Evolutionary conservation across 148 eudicot genomes (phyloP).

Genomic region (Arbutus unedo): DNA sequence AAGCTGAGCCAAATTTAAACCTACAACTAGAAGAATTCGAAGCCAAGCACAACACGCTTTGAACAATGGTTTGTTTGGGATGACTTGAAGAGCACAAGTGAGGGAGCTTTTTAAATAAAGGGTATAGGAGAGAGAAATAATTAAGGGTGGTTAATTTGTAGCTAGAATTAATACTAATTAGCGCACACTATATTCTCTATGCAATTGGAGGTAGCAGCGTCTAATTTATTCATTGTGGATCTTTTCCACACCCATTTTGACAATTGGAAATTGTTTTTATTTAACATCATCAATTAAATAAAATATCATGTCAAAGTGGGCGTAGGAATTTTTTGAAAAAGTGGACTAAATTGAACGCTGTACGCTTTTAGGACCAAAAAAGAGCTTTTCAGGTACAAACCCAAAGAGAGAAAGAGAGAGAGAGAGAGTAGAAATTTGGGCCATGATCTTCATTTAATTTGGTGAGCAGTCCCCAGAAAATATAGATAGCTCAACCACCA

Average conservation of each 20-base stretch:
- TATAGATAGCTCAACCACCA: conserved; percentile 49
- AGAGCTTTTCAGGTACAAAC: too few relatives aligned
- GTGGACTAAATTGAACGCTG: too few relatives aligned
- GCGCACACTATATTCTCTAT: not conserved
- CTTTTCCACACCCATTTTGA: too few relatives aligned
- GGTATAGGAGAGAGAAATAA: not conserved
- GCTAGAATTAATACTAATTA: not conserved
- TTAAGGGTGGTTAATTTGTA: not conserved
- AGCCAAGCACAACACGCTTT: not conserved
- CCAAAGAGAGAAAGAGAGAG: not conserved
- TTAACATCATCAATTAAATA: too few relatives aligned
- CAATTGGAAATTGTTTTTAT: too few relatives aligned
- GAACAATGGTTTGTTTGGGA: not conserved
- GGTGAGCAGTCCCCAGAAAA: conserved; percentile 35
- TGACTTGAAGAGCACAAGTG: not conserved
- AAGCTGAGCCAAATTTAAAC: conserved; percentile 21
- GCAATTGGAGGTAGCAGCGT: too few relatives aligned
- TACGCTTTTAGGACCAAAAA: too few relatives aligned
- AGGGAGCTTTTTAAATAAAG: not conserved
- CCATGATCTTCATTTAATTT: conserved; percentile 25
- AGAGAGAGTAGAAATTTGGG: conserved; percentile 24
- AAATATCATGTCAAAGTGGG: too few relatives aligned
- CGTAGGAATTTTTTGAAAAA: too few relatives aligned
- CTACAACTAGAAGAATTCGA: not conserved
- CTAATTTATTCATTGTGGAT: too few relatives aligned